A percentile compares a stretch with the other conserved stretches of the same genome.
Evolutionary conservation across 345 rosid species (phyloP).

Genomic region (Aquilaria yunnanensis): DNA sequence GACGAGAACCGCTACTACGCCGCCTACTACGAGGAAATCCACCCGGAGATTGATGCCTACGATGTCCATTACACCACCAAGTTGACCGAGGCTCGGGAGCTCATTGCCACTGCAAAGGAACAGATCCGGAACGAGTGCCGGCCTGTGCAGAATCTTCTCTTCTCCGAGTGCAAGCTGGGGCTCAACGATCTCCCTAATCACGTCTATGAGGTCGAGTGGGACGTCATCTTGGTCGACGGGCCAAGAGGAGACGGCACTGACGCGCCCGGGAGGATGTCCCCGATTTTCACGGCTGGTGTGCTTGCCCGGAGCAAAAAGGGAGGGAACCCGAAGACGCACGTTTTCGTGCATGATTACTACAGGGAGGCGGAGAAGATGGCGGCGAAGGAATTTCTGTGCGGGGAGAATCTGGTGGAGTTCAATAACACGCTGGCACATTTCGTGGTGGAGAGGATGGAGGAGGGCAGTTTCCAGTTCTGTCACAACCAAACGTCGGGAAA

Average conservation of each 20-base stretch:
- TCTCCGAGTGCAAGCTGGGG: conserved; percentile 82
- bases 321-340: conserved; percentile 66
- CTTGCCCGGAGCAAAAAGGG: conserved; percentile 80
- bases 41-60: conserved; percentile 85
- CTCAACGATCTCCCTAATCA: conserved; percentile 90
- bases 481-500: conserved; percentile 18
- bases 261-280: conserved; percentile 77
- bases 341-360: conserved; percentile 83
- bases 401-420: conserved; percentile 65
- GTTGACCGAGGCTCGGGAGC: conserved; percentile 49
- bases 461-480: conserved; percentile 50
- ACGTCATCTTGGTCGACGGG: conserved; percentile 88
- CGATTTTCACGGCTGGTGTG: conserved; percentile 93
- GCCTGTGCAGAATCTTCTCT: conserved; percentile 85
- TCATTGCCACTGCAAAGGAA: conserved; percentile 48
- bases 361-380: conserved; percentile 67
- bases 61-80: conserved; percentile 96
- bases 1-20: conserved; percentile 96
- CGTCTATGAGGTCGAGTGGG: conserved; percentile 95
- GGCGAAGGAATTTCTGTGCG: conserved; percentile 86
- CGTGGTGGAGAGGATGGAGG: conserved; percentile 74
- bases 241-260: conserved; percentile 80
- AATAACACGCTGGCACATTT: conserved; percentile 77
- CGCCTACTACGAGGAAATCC: conserved; percentile 77
- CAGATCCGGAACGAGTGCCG: conserved; percentile 67